Evolutionary conservation across 768 basidiomycete species (phyloP).

Genomic region (Phallus indusiatus): DNA sequence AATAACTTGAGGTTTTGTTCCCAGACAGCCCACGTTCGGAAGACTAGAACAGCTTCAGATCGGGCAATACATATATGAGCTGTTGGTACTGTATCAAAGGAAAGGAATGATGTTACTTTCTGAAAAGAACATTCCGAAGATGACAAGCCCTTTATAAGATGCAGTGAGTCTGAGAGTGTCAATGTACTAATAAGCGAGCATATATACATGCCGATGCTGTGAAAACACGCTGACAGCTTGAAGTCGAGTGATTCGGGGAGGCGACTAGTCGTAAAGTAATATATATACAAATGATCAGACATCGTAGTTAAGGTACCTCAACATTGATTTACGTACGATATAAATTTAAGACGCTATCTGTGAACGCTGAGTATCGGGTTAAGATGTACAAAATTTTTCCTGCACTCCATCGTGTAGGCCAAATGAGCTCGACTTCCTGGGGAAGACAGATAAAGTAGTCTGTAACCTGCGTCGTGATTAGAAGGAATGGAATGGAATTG

Average conservation of each 20-base stretch:
- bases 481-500: too few relatives aligned
- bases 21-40: slow-evolving; percentile 6
- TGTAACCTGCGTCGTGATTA: too few relatives aligned
- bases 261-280: too few relatives aligned
- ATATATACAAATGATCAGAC: too few relatives aligned
- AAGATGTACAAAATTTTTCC: too few relatives aligned
- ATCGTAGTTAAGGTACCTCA: background rate
- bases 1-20: background rate
- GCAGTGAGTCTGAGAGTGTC: background rate
- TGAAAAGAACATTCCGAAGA: background rate
- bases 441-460: slow-evolving; percentile 10
- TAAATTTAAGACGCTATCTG: too few relatives aligned
- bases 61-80: too few relatives aligned
- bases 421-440: too few relatives aligned
- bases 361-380: too few relatives aligned
- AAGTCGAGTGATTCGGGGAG: background rate
- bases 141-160: background rate
- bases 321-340: background rate
- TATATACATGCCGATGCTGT: background rate
- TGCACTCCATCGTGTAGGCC: too few relatives aligned
- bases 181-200: too few relatives aligned
- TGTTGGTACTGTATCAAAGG: background rate
- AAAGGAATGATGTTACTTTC: too few relatives aligned
- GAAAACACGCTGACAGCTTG: background rate
- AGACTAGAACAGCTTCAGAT: background rate